Evolutionary conservation across 495 filamentous ascomycete genomes (phyloP).

Genomic region (Lentithecium fluviatile): DNA sequence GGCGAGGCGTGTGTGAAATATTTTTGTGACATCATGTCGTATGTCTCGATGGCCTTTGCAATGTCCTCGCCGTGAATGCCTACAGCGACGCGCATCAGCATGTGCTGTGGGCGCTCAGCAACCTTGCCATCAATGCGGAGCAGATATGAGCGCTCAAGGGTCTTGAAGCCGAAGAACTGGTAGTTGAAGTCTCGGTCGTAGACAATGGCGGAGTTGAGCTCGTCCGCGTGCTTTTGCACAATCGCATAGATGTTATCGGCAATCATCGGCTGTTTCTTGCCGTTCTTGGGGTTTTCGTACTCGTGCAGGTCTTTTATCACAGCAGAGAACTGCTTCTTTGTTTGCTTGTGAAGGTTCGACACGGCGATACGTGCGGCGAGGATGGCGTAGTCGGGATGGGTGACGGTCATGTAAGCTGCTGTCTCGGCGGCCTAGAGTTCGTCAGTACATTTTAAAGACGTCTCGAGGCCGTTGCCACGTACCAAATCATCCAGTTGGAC

Average conservation of each 20-base stretch:
- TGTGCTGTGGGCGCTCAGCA: constrained; percentile 93
- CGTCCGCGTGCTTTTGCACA: constrained; percentile 91
- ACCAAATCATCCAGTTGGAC: constrained; percentile 95
- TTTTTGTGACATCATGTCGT: constrained; percentile 96
- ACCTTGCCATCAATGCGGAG: constrained; percentile 89
- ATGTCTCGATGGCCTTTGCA: constrained; percentile 92
- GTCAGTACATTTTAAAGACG: constrained; percentile 5
- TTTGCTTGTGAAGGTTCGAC: constrained; percentile 99
- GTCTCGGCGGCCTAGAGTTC: constrained; percentile 84
- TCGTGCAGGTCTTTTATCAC: constrained; percentile 92
- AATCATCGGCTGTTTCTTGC: constrained; percentile 85
- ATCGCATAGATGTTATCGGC: constrained; percentile 81
- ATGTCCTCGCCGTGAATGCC: constrained; percentile 94
- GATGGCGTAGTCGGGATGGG: constrained; percentile 98
- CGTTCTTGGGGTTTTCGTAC: constrained; percentile 95
- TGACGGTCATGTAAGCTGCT: constrained; percentile 99
- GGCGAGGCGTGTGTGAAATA: constrained; percentile 98
- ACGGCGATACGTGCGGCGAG: constrained; percentile 98
- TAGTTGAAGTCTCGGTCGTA: constrained; percentile 99
- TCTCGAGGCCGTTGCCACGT: constrained; percentile 43
- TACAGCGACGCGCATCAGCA: constrained; percentile 98
- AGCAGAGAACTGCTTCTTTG: constrained; percentile 97
- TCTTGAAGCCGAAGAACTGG: constrained; percentile 99
- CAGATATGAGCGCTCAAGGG: constrained; percentile 93
- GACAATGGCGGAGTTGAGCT: constrained; percentile 97